Evolutionary conservation across 306 rosid genomes (phyloP), one percentile per base, ranked within the genome.

Genomic region (Corylus heterophylla): DNA sequence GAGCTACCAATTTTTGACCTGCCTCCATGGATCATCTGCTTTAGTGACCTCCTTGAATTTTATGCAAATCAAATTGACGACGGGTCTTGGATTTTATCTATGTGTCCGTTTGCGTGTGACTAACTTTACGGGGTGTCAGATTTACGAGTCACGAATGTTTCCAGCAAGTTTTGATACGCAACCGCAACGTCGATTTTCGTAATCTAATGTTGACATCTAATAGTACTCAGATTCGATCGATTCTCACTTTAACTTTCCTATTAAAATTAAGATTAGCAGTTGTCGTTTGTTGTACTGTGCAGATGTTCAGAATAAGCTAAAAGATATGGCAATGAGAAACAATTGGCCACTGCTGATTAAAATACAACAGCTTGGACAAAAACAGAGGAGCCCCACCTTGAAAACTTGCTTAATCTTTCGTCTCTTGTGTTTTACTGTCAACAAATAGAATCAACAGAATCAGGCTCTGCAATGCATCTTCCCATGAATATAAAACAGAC

Each of bases 271-370:
- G 80, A 45, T 70, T 59, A 45, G 78, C 83, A 39, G 29, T 51
- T 76, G 80, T 62, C 84, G 31, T 49, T 56, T 79, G 73, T 74
- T 74, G 55, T 9, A 39, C 74, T 62, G 74, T 69, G 54, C 69
- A 69, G 55, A 51, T 42, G 58, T 45, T 68, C 56, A 50, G 62
- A 70, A 35, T 48, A 72, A 44, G 13, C 25, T 69, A 75, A 61
- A 75, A 31, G 79, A 76, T 77, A 76, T 77, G 79, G 82, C 49
- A 69, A 62, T 74, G 78, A 79, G 72, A 83, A 73, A 86, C 35
- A 63, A 59, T 71, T 75, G 79, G 77, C 75, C 79, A 77, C 81
- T 75, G 58, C 13, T 78, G 61, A 80, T 78, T 80, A 83, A 74
- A 37, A 51, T 59, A 49, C 74, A 81, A 62, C 79, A 78, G 74